A percentile compares a stretch with the other conserved stretches of the same genome.
Conservation (phyloP, 2,329 filamentous ascomycete species). For the Leptoxyphium fumago region DNA sequence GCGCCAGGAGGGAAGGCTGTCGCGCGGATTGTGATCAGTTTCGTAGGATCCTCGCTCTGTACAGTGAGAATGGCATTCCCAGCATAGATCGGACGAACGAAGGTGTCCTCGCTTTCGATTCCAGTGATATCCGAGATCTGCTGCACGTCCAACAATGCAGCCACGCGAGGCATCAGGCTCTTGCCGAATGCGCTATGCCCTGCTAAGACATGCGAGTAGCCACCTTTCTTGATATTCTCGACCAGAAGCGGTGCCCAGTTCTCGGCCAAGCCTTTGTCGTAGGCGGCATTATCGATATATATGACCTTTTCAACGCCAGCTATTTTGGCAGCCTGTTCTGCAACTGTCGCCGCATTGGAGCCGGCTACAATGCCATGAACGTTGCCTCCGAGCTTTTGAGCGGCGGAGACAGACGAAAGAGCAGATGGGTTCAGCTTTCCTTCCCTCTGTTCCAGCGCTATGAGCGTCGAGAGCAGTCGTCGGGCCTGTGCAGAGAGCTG, state of each 20-base stretch:
- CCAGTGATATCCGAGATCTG: constrained; percentile 84
- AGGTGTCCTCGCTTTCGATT: constrained; percentile 82
- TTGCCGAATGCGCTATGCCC: constrained; percentile 95
- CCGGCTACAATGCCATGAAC: constrained; percentile 84
- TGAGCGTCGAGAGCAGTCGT: constrained; percentile 72
- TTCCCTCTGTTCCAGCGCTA: constrained; percentile 81
- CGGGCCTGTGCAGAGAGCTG: constrained; percentile 38
- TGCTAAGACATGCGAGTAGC: constrained; percentile 81
- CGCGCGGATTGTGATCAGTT: constrained; percentile 82
- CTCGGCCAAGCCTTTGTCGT: constrained; percentile 89
- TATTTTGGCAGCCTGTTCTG: constrained; percentile 75
- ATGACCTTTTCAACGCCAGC: constrained; percentile 86
- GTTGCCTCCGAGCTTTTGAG: constrained; percentile 69
- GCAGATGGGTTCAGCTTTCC: constrained; percentile 75
- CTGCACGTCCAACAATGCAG: constrained; percentile 80
- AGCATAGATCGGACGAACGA: constrained; percentile 92
- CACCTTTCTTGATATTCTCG: constrained; percentile 93
- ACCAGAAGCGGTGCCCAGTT: constrained; percentile 86
- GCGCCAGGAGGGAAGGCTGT: constrained; percentile 75
- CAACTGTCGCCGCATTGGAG: constrained; percentile 56
- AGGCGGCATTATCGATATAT: constrained; percentile 72
- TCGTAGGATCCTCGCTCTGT: constrained; percentile 71
- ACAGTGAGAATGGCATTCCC: constrained; percentile 96
- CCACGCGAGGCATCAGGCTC: constrained; percentile 79
- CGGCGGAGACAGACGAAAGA: constrained; percentile 72